Conservation (phyloP, 139 green algal species). For the Pseudopediastrum boryanum region DNA sequence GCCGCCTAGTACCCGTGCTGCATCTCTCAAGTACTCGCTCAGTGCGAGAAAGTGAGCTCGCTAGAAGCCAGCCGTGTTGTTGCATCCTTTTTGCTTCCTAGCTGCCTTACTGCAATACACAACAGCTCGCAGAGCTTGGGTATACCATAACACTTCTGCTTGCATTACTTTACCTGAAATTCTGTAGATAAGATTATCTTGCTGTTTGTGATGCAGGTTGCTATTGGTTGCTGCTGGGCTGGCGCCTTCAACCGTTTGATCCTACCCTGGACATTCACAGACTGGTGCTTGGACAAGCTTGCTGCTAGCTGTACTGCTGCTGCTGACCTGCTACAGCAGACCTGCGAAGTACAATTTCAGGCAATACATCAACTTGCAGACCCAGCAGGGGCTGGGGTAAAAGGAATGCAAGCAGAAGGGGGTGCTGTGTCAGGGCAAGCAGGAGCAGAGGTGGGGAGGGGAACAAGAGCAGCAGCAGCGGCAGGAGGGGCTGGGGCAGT, state of each 20-base stretch:
- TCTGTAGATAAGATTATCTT: no score
- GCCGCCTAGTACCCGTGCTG: no score
- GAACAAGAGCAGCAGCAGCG: not conserved
- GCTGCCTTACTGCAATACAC: no score
- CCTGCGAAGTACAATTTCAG: not conserved
- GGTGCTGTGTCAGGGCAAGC: not conserved
- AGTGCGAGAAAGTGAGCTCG: no score
- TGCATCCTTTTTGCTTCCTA: no score
- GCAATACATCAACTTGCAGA: not conserved
- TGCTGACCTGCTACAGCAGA: not conserved
- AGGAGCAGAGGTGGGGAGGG: not conserved
- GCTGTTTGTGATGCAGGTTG: constrained; percentile 3
- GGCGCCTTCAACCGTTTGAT: not conserved
- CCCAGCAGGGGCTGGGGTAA: not conserved
- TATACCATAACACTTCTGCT: no score
- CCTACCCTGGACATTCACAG: not conserved
- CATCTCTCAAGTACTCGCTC: no score
- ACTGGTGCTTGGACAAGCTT: constrained; percentile 11
- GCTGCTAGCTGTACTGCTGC: not conserved
- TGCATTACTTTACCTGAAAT: no score
- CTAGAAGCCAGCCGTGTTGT: no score
- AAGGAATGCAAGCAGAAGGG: not conserved
- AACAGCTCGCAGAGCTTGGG: no score
- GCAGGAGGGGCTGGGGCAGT: not conserved
- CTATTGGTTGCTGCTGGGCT: not conserved